A percentile compares a stretch with the other conserved stretches of the same genome.
These are phyloP conservation scores for Blastomyces gilchristii DNA, from an alignment of 2,329 filamentous ascomycete genomes.

Conservation along the genomic window DNA sequence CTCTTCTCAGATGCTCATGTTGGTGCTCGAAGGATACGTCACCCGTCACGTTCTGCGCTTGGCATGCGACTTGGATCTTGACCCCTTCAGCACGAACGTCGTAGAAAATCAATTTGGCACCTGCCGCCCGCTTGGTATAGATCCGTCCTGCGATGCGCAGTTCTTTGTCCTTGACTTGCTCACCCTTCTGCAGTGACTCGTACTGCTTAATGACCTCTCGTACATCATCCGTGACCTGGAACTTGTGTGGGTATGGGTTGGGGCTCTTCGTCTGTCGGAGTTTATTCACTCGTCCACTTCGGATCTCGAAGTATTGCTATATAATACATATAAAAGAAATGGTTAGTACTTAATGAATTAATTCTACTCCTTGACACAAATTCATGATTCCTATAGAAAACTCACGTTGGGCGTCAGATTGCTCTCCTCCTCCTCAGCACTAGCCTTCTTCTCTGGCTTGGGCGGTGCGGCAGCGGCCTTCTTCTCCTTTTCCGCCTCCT, in stretches of 20 bases:
- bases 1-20: conserved; percentile 78
- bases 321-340: neutral
- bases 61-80: conserved; percentile 85
- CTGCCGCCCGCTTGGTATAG: conserved; percentile 74
- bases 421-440: conserved; percentile 53
- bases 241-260: conserved; percentile 90
- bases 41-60: conserved; percentile 65
- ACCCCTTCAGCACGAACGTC: conserved; percentile 66
- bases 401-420: conserved; percentile 65
- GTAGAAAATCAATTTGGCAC: conserved; percentile 84
- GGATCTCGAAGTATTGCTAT: conserved; percentile 92
- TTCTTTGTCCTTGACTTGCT: conserved; percentile 63
- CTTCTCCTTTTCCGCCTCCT: conserved; percentile 78
- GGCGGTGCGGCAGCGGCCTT: conserved; percentile 61
- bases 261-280: conserved; percentile 62
- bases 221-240: conserved; percentile 74
- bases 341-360: neutral
- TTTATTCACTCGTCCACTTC: conserved; percentile 69
- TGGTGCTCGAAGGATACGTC: conserved; percentile 69
- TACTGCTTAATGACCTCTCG: conserved; percentile 70
- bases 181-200: conserved; percentile 70
- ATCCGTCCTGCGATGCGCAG: conserved; percentile 76
- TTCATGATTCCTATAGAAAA: conserved; percentile 19
- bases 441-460: conserved; percentile 42
- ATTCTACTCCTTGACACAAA: neutral